phyloP scores from a whole-genome alignment of 768 basidiomycete species.

The Daedaleopsis nitida region DNA sequence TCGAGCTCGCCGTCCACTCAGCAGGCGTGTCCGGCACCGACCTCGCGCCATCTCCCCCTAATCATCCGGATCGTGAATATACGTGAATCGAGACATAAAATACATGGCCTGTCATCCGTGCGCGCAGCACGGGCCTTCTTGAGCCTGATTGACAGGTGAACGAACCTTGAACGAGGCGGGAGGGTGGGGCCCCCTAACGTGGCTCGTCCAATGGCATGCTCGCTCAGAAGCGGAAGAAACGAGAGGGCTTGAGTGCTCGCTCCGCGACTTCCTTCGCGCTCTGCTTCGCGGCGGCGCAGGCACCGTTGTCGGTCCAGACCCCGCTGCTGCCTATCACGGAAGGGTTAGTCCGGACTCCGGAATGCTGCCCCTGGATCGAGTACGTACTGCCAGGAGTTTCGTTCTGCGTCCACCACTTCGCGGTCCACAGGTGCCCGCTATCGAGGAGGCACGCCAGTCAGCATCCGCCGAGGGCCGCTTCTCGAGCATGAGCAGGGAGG shows the following conservation, averaged over 20 bases:
- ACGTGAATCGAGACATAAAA: slow-evolving; percentile 12
- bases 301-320: slow-evolving; percentile 60
- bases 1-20: no score
- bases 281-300: slow-evolving; percentile 38
- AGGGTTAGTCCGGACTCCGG: not conserved
- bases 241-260: slow-evolving; percentile 16
- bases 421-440: slow-evolving; percentile 47
- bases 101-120: not conserved
- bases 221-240: slow-evolving; percentile 27
- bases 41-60: not conserved
- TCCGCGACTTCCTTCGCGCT: slow-evolving; percentile 5
- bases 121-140: not conserved
- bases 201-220: not conserved
- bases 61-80: slow-evolving; percentile 13
- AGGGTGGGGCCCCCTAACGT: not conserved
- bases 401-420: slow-evolving; percentile 65
- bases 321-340: slow-evolving; percentile 44
- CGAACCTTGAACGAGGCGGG: not conserved
- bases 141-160: slow-evolving; percentile 2
- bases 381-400: slow-evolving; percentile 48
- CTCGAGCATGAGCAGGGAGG: not conserved
- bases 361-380: not conserved
- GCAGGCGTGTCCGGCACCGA: not conserved
- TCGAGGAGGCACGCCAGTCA: slow-evolving; percentile 19
- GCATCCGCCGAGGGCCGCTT: not conserved